Evolutionary conservation across 768 basidiomycete genomes (phyloP).

Genomic region (Mycena alexandri): DNA sequence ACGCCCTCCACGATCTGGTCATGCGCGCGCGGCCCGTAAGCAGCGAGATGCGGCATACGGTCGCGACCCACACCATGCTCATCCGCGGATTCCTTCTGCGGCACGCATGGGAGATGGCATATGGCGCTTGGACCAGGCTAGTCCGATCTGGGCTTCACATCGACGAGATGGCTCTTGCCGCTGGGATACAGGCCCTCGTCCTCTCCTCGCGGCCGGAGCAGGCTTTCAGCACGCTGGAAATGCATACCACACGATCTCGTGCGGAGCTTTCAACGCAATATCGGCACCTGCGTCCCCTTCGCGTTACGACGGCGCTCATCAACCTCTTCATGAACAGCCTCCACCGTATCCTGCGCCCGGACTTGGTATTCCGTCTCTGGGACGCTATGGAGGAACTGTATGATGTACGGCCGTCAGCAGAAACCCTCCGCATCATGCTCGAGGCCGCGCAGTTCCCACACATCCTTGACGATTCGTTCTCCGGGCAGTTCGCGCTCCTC

Average conservation of each 20-base stretch:
- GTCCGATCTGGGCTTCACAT: slow-evolving; percentile 50
- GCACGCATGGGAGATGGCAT: slow-evolving; percentile 54
- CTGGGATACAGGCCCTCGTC: slow-evolving; percentile 65
- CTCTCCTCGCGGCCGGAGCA: slow-evolving; percentile 56
- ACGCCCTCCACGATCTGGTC: slow-evolving; percentile 54
- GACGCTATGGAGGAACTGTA: slow-evolving; percentile 74
- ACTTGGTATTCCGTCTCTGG: slow-evolving; percentile 76
- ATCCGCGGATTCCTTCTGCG: slow-evolving; percentile 66
- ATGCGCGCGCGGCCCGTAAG: slow-evolving; percentile 44
- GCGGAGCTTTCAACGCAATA: not conserved
- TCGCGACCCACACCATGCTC: slow-evolving; percentile 65
- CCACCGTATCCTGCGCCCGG: slow-evolving; percentile 66
- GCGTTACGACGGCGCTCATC: slow-evolving; percentile 45
- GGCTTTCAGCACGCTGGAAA: slow-evolving; percentile 66
- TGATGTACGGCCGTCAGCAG: slow-evolving; percentile 64
- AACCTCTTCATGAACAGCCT: slow-evolving; percentile 65
- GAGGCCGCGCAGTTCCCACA: slow-evolving; percentile 68
- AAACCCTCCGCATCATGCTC: slow-evolving; percentile 71
- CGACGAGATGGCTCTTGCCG: slow-evolving; percentile 62
- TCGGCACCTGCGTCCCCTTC: slow-evolving; percentile 31
- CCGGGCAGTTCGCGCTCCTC: slow-evolving; percentile 63
- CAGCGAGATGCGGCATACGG: slow-evolving; percentile 52
- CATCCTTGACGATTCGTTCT: slow-evolving; percentile 63
- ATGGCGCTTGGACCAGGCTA: slow-evolving; percentile 59
- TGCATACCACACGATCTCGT: slow-evolving; percentile 45